phyloP scores from a whole-genome alignment of 2,329 filamentous ascomycete species.

The Pseudogymnoascus sp. region DNA sequence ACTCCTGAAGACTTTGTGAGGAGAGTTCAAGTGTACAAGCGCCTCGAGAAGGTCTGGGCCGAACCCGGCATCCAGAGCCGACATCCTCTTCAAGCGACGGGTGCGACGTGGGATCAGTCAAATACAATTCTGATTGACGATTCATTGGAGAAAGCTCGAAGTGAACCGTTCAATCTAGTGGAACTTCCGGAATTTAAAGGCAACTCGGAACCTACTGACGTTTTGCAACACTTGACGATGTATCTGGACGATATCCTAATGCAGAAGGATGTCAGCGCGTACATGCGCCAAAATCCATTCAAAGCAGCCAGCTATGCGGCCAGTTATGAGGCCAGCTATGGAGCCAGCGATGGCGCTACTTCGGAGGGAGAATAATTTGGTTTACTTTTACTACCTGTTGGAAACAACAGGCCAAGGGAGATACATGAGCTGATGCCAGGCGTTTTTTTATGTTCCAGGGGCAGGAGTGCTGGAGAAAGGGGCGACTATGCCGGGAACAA shows the following conservation, averaged over 20 bases:
- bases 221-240: constrained; percentile 52
- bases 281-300: constrained; percentile 46
- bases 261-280: constrained; percentile 54
- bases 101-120: constrained; percentile 60
- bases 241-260: constrained; percentile 47
- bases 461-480: not conserved
- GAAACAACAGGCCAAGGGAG: too few relatives aligned
- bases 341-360: not conserved
- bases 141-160: constrained; percentile 66
- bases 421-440: not conserved
- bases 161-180: constrained; percentile 76
- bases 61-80: constrained; percentile 35
- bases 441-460: not conserved
- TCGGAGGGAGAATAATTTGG: not conserved
- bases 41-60: constrained; percentile 64
- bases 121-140: constrained; percentile 92
- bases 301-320: not conserved
- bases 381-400: not conserved
- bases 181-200: constrained; percentile 60
- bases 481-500: not conserved
- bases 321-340: not conserved
- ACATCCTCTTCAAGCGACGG: constrained; percentile 33
- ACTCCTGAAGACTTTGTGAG: constrained; percentile 51
- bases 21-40: constrained; percentile 85
- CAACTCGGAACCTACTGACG: constrained; percentile 29